Conservation (phyloP, 805 yeast species). For the Saturnispora halmiae region DNA sequence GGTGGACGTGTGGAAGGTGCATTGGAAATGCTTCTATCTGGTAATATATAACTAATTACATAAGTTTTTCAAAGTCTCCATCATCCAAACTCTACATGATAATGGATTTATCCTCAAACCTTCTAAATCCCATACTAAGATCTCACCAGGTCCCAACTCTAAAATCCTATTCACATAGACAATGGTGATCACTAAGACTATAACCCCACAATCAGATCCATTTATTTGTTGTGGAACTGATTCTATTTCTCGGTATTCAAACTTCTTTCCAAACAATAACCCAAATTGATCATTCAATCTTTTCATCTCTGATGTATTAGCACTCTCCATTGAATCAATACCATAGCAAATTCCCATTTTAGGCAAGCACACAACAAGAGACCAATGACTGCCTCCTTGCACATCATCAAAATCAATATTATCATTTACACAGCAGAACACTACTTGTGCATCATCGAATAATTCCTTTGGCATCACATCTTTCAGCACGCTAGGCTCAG, state of each 20-base stretch:
- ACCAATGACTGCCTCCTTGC: constrained; percentile 62
- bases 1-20: constrained; percentile 99
- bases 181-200: constrained; percentile 32
- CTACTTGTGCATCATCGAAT: constrained; percentile 33
- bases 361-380: constrained; percentile 40
- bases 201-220: constrained; percentile 60
- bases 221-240: constrained; percentile 51
- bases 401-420: constrained; percentile 7
- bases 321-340: constrained; percentile 50
- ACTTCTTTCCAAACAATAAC: constrained; percentile 18
- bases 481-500: constrained; percentile 33
- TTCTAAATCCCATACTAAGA: constrained; percentile 29
- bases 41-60: constrained; percentile 33
- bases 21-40: constrained; percentile 71
- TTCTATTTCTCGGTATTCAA: constrained; percentile 16
- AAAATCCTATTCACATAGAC: constrained; percentile 29
- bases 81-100: constrained; percentile 37
- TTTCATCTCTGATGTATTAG: constrained; percentile 32
- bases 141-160: constrained; percentile 20
- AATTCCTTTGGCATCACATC: constrained; percentile 38
- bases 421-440: constrained; percentile 44
- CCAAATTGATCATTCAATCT: constrained; percentile 28
- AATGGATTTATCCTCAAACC: constrained; percentile 39
- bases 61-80: constrained; percentile 29
- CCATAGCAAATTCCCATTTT: constrained; percentile 33